phyloP scores from a whole-genome alignment of 1,139 yeast genomes.

The Protomyces inundatus region DNA sequence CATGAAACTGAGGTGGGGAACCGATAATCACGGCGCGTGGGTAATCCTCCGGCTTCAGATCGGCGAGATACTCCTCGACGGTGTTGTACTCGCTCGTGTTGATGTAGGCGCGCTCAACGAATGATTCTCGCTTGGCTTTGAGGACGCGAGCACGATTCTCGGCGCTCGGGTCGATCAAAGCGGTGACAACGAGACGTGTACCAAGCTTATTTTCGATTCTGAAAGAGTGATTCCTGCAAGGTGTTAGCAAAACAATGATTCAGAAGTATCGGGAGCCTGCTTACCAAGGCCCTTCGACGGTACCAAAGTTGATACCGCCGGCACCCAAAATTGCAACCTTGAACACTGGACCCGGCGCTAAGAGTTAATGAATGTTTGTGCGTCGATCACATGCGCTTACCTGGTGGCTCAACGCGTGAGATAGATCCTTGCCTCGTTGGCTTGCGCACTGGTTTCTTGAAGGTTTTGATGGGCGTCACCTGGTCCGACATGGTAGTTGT shows the following conservation, averaged over 20 bases:
- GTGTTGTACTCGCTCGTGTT: slow-evolving; percentile 29
- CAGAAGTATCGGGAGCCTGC: slow-evolving; percentile 28
- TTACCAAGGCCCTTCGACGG: slow-evolving; percentile 33
- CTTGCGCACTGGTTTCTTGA: slow-evolving; percentile 23
- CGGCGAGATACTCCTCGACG: slow-evolving; percentile 29
- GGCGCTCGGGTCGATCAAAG: slow-evolving; percentile 32
- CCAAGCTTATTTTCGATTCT: slow-evolving; percentile 32
- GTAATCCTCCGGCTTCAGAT: slow-evolving; percentile 22
- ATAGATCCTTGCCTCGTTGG: slow-evolving; percentile 21
- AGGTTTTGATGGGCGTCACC: slow-evolving; percentile 1
- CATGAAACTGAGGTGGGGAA: slow-evolving; percentile 33
- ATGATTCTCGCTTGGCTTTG: slow-evolving; percentile 28
- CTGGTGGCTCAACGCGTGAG: slow-evolving; percentile 21
- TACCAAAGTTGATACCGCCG: slow-evolving; percentile 33
- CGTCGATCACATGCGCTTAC: no score
- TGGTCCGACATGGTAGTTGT: neutral
- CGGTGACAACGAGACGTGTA: slow-evolving; percentile 30
- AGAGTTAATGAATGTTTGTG: no score
- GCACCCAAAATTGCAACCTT: slow-evolving; percentile 27
- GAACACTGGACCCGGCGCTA: slow-evolving; percentile 25
- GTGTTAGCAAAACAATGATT: no score
- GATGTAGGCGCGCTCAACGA: slow-evolving; percentile 28
- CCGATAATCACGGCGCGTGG: slow-evolving; percentile 33
- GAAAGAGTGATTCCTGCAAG: neutral
- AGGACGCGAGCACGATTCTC: slow-evolving; percentile 29